Percentiles rank a stretch among this genome's conserved stretches.
Conservation (phyloP, 2,329 filamentous ascomycete genomes). For the Lecanicillium sp. region DNA sequence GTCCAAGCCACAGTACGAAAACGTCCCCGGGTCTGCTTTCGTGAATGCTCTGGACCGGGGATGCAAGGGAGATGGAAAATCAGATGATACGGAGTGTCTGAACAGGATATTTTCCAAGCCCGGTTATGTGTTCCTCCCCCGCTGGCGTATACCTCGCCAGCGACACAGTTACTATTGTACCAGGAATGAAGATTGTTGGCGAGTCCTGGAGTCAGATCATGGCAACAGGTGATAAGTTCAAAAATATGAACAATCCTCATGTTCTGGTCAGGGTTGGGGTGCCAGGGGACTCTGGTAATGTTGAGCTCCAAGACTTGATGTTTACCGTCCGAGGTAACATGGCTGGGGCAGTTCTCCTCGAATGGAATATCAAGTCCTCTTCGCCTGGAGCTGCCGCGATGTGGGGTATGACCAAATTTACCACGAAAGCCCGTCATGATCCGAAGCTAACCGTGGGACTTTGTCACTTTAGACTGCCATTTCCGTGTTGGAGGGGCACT, state of each 20-base stretch:
- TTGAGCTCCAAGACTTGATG: slow-evolving; percentile 59
- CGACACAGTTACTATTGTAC: slow-evolving; percentile 36
- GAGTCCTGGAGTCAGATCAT: slow-evolving; percentile 36
- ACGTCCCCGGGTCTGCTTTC: not conserved
- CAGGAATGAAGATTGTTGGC: slow-evolving; percentile 35
- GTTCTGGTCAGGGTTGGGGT: slow-evolving; percentile 50
- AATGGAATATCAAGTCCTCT: slow-evolving; percentile 50
- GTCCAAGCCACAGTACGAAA: not conserved
- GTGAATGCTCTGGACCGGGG: not conserved
- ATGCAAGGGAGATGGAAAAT: slow-evolving; percentile 1
- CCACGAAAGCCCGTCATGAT: too few species aligned
- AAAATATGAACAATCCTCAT: too few species aligned
- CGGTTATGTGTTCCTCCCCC: slow-evolving; percentile 23
- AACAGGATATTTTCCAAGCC: not conserved
- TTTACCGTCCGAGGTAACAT: slow-evolving; percentile 50
- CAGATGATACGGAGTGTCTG: slow-evolving; percentile 1
- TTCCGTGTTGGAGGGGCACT: slow-evolving; percentile 63
- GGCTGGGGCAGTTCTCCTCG: slow-evolving; percentile 50
- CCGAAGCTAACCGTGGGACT: too few species aligned
- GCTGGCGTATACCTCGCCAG: slow-evolving; percentile 37
- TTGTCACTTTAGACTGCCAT: too few species aligned
- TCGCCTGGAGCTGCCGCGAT: slow-evolving; percentile 14
- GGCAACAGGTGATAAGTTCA: slow-evolving; percentile 40
- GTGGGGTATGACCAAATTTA: too few species aligned
- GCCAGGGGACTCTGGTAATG: slow-evolving; percentile 43